These are phyloP conservation scores for Hericium erinaceus DNA, from an alignment of 768 basidiomycete species.

Conservation along the genomic window DNA sequence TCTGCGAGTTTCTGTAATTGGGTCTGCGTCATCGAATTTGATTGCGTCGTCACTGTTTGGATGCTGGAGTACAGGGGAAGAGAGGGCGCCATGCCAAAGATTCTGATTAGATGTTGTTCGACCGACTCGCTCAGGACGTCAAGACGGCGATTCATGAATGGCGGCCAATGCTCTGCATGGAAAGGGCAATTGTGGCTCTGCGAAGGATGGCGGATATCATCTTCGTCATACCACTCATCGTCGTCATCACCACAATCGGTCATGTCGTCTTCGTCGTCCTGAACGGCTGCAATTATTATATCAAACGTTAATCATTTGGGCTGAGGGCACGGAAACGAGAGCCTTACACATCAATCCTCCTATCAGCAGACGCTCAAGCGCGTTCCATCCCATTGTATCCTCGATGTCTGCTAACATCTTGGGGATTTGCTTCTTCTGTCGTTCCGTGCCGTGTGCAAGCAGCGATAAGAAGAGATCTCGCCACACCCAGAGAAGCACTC, in stretches of 20 bases:
- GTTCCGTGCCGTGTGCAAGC: constrained; percentile 28
- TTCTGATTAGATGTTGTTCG: constrained; percentile 31
- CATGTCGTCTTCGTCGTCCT: constrained; percentile 21
- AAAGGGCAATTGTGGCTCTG: constrained; percentile 20
- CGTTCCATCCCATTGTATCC: constrained; percentile 36
- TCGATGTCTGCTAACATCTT: constrained; percentile 57
- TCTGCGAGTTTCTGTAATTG: constrained; percentile 22
- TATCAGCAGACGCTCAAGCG: constrained; percentile 41
- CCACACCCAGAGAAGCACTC: constrained; percentile 55
- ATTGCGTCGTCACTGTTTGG: constrained; percentile 24
- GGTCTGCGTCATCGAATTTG: background rate
- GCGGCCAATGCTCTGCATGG: constrained; percentile 46
- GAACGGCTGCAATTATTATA: background rate
- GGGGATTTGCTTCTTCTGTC: constrained; percentile 26
- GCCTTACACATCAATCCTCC: constrained; percentile 40
- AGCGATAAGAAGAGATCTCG: constrained; percentile 56
- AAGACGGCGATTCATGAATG: constrained; percentile 30
- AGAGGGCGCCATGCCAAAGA: constrained; percentile 47
- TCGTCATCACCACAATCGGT: constrained; percentile 19
- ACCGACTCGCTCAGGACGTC: constrained; percentile 33
- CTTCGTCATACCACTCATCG: constrained; percentile 21
- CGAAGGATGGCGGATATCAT: constrained; percentile 23
- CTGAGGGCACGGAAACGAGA: background rate
- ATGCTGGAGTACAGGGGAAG: constrained; percentile 36
- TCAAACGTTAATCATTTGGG: background rate